These are phyloP conservation scores for Pichia sp. DNA, from an alignment of 1,139 yeast genomes.

Conservation along the genomic window DNA sequence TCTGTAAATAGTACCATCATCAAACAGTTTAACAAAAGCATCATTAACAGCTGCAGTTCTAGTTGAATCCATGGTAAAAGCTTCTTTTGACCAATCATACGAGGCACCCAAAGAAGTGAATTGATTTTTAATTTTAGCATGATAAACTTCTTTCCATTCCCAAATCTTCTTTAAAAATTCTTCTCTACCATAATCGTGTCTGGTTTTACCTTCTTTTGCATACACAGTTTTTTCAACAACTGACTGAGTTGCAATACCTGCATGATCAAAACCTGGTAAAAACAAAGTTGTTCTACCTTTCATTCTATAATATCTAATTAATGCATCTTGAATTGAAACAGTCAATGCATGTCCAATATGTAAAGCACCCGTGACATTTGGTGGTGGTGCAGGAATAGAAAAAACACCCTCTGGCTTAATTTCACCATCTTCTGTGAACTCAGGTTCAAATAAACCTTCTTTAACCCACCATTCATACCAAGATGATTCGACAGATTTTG, in stretches of 20 bases:
- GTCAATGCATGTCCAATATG: slow-evolving; percentile 99
- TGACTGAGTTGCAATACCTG: slow-evolving; percentile 98
- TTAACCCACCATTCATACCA: slow-evolving; percentile 99
- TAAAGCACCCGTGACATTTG: slow-evolving; percentile 96
- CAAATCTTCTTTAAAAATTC: slow-evolving; percentile 81
- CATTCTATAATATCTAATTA: slow-evolving; percentile 94
- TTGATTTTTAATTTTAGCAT: slow-evolving; percentile 75
- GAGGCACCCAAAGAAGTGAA: slow-evolving; percentile 89
- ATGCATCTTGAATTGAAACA: slow-evolving; percentile 87
- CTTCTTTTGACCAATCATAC: slow-evolving; percentile 93
- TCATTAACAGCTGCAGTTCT: slow-evolving; percentile 78
- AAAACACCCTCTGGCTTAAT: slow-evolving; percentile 77
- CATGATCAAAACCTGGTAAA: slow-evolving; percentile 97
- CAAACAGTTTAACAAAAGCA: slow-evolving; percentile 86
- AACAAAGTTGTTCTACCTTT: slow-evolving; percentile 90
- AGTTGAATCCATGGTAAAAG: slow-evolving; percentile 81
- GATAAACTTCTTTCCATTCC: slow-evolving; percentile 98
- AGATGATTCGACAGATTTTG: slow-evolving; percentile 87
- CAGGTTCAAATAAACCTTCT: slow-evolving; percentile 84
- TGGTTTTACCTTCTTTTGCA: slow-evolving; percentile 81
- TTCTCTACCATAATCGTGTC: slow-evolving; percentile 95
- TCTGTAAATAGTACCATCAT: slow-evolving; percentile 93
- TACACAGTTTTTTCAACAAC: slow-evolving; percentile 96
- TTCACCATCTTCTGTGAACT: slow-evolving; percentile 67
- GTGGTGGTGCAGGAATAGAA: slow-evolving; percentile 96